Percentiles rank a stretch among this genome's conserved stretches.
phyloP scores from a whole-genome alignment of 108 stramenopile species.

The Schizochytrium sp. region DNA sequence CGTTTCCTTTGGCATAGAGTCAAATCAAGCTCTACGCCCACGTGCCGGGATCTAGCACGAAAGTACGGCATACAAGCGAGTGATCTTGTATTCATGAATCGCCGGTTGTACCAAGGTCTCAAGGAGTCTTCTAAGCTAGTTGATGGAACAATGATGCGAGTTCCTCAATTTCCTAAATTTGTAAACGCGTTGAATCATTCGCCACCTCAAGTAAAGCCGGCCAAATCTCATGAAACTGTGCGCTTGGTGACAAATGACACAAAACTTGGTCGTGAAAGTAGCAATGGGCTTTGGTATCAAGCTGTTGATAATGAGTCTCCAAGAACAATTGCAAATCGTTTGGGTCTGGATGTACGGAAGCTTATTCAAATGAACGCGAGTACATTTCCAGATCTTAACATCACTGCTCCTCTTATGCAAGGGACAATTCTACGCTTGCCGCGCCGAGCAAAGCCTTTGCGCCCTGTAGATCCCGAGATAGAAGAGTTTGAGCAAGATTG shows the following conservation, averaged over 20 bases:
- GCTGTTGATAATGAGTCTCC: constrained; percentile 47
- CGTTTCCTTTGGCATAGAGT: constrained; percentile 47
- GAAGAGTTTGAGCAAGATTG: constrained; percentile 8
- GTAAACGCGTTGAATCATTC: neutral
- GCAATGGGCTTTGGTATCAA: constrained; percentile 46
- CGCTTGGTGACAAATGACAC: neutral
- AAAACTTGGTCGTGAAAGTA: neutral
- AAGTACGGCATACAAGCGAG: neutral
- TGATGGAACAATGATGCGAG: constrained; percentile 51
- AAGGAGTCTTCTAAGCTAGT: neutral
- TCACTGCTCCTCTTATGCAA: neutral
- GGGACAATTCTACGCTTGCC: constrained; percentile 8
- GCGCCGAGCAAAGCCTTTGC: neutral
- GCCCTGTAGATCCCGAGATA: neutral
- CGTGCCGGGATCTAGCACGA: neutral
- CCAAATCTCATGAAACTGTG: neutral
- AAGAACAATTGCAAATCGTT: neutral
- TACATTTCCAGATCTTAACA: constrained; percentile 5
- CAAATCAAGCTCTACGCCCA: neutral
- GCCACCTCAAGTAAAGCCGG: neutral
- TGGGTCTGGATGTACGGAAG: constrained; percentile 5
- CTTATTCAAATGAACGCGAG: constrained; percentile 29
- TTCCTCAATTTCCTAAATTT: constrained; percentile 19
- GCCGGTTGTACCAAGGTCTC: constrained; percentile 8
- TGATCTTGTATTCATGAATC: constrained; percentile 27